Evolutionary conservation across 2,329 filamentous ascomycete genomes (phyloP), one percentile per base, ranked within the genome.

Genomic region (Cercospora citrullina): DNA sequence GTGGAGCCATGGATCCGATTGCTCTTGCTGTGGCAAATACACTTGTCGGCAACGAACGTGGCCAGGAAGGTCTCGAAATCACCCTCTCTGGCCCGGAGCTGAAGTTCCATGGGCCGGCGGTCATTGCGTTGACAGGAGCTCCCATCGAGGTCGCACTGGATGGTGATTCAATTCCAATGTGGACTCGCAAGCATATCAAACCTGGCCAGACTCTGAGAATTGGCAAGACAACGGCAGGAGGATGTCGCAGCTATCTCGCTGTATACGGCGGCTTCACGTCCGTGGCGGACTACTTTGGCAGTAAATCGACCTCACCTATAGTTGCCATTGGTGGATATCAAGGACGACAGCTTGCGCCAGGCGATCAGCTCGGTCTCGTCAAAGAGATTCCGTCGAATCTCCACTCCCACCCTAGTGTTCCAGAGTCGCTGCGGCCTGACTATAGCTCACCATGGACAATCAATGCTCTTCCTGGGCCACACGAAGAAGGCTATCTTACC

Each of bases 1-100:
- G 83, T 4, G 87, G 88, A 0, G 86, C 88, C 0, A 89, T 89
- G 87, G 87, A 89, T 72, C 80, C 83, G 0, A 74, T 89, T n/a
- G 82, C 85, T 1, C 84, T 86, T 57, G 83, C 84, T 26, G 80
- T 88, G 30, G 87, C 86, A 2, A 90, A 90, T 69, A 78, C 85
- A 21, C 80, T 90, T 1, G 87, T 86, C 0, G 87, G 87, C 0
- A 90, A 90, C 63, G 71, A 81, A 0, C 74, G 80, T 0, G 81
- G 80, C 0, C 81, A 77, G 3, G 88, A 88, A 74, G 82, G 81
- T 0, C 76, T 90, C 0, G 88, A 90, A 71, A 86, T 89, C 28
- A 89, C 87, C 0, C 72, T 89, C 16, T 84, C 81, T 14, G 88
- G 88, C 0, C 87, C 88, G 0, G 86, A 88, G 33, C 75, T 90